phyloP scores from a whole-genome alignment of 306 rosid genomes.

The Calophaca sinica region DNA sequence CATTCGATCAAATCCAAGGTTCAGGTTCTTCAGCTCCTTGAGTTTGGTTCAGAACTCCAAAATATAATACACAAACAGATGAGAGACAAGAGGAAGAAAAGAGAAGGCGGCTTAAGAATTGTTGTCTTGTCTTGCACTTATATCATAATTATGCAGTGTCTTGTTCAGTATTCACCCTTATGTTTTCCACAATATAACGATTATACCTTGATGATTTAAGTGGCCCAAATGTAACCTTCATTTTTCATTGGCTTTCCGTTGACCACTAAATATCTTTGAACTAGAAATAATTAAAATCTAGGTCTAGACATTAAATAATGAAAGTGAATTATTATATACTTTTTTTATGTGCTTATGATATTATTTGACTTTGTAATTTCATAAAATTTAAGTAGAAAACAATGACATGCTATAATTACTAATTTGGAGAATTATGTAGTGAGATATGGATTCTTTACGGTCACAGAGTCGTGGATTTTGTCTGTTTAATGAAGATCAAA shows the following conservation, averaged over 20 bases:
- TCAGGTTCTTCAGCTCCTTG: slow-evolving; percentile 38
- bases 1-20: slow-evolving; percentile 18
- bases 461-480: too few relatives aligned
- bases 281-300: slow-evolving; percentile 25
- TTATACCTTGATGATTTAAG: too few relatives aligned
- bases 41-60: slow-evolving; percentile 33
- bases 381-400: slow-evolving; percentile 3
- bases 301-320: slow-evolving; percentile 15
- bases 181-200: too few relatives aligned
- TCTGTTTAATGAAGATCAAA: too few relatives aligned
- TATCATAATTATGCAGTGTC: slow-evolving; percentile 52
- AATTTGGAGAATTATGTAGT: too few relatives aligned
- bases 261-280: slow-evolving; percentile 40
- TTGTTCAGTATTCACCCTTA: slow-evolving; percentile 43
- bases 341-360: neutral
- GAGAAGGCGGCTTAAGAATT: slow-evolving; percentile 33
- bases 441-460: too few relatives aligned
- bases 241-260: slow-evolving; percentile 40
- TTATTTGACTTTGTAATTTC: slow-evolving; percentile 26
- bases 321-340: slow-evolving; percentile 10
- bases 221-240: slow-evolving; percentile 38
- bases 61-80: slow-evolving; percentile 17
- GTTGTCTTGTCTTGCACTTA: slow-evolving; percentile 29
- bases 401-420: neutral
- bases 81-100: neutral